Evolutionary conservation across 164 flowering plant genomes (phyloP).

Genomic region (Kalanchoe fedtschenkoi): DNA sequence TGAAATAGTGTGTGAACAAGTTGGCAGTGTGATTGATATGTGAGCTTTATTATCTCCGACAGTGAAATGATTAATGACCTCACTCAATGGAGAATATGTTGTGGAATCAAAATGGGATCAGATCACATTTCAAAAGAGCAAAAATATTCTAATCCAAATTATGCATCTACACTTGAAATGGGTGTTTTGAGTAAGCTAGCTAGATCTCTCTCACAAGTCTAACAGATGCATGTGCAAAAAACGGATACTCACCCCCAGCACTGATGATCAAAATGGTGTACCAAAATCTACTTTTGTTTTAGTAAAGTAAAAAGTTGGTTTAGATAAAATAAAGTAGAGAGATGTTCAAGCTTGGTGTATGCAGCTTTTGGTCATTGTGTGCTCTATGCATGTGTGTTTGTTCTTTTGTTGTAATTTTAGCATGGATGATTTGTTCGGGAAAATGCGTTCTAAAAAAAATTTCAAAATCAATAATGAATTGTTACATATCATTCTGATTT

Average conservation of each 20-base stretch:
- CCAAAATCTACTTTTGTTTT: background rate
- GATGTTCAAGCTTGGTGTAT: background rate
- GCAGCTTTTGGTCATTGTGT: background rate
- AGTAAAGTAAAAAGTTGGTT: conserved; percentile 3
- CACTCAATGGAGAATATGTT: background rate
- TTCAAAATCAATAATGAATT: no score
- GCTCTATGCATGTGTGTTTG: background rate
- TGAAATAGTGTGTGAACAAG: no score
- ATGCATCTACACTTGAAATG: background rate
- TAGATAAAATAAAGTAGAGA: background rate
- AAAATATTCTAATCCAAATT: background rate
- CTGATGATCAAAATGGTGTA: background rate
- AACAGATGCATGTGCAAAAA: conserved; percentile 2
- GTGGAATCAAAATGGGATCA: conserved; percentile 4
- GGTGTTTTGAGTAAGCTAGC: background rate
- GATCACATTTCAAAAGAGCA: background rate
- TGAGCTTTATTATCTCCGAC: background rate
- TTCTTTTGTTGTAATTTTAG: background rate
- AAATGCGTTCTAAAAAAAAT: no score
- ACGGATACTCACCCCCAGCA: background rate
- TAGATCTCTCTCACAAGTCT: conserved; percentile 3
- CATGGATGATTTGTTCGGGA: background rate
- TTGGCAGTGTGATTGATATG: background rate
- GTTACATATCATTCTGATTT: no score
- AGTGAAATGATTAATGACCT: background rate